Base-by-base conservation (phyloP, 1,139 yeast species). In the Lipomyces yarrowii region DNA sequence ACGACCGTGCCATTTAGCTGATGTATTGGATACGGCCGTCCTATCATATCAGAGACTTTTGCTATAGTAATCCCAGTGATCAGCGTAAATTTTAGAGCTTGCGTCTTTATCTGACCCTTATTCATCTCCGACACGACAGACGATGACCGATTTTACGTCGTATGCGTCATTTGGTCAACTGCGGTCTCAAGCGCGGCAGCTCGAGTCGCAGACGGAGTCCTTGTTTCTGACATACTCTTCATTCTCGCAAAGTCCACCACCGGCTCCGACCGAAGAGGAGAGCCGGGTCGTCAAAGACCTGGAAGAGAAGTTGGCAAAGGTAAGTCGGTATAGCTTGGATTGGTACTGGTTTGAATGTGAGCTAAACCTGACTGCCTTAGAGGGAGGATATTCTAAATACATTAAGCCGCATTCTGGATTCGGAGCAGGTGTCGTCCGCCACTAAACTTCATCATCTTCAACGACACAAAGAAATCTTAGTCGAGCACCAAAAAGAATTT, bases 401-500 rank as follows among this genome's bases (percentile, higher is more conserved):
- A 56, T 77, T 80, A 62, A 74, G 76, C 62, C 77, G 81, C 64
- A 76, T 82, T 39, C 84, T 86, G 59, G 91, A 89, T 62, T 80
- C 87, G 2, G 89, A 87, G 72, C 75, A 83, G 21, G 77, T 81
- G n/a, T 80, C 88, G 6, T 84, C 92, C 1, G 85, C 94, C 0
- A 85, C 94, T 0, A 90, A 91, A 77, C 77, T 87, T 53, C 94
- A 90, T 73, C 98, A 94, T 75, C 79, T 92, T 59, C 86, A 88
- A 64, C 86, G 98, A 67, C 97, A 92, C 76, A 86, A 85, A 72
- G 97, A 92, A 76, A 84, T 86, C 35, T 80, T 91, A 48, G 83
- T 81, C 64, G 96, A 92, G 64, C 96, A 91, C 76, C 82, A 84
- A 77, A 78, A 81, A 61, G 89, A 88, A 68, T 89, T 85, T 73